Evolutionary conservation across 1,284 basidiomycete species (phyloP), one percentile per base, ranked within the genome.

Genomic region (Xanthoconium separans): DNA sequence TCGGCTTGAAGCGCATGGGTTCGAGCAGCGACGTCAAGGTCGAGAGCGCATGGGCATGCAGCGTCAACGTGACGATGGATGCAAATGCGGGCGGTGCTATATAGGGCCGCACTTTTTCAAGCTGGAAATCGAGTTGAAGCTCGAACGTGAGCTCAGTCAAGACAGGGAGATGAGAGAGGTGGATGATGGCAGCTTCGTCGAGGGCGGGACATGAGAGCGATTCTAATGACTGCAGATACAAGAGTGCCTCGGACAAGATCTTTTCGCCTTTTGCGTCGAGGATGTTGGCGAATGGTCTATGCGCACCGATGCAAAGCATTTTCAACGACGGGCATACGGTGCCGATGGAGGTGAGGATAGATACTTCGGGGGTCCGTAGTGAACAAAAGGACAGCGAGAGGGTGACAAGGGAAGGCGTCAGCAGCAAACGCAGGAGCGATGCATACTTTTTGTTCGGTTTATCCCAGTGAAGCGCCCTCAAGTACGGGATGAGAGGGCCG

Each of bases 381-480:
- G 22, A 1, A 47, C 55, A 63, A 37, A 1, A 36, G 3, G 45
- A 34, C 33, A 67, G 44, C 8, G 52, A 45, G 41, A 67, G 58
- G 16, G 37, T 27, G 47, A 49, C 53, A 6, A 65, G 65, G 29
- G 63, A 59, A 34, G 61, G 63, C 4, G 64, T 57, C 22, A 65
- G 47, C 9, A 65, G 56, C 40, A 54, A 50, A n/a, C 54, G 65
- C 45, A 65, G 31, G 43, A 65, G 56, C n/a, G 65, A 55, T 24
- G 58, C 56, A n/a, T 64, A 44, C 24, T 50, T 51, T 61, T 15
- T 56, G 20, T 34, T 50, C 27, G 54, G 47, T 20, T 52, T 54
- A n/a, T 54, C 55, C 67, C 65, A 69, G 16, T 27, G 6, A 27
- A 66, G 65, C n/a, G 7, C 18, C 34, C 30, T 68, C 50, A 70